Evolutionary conservation across 352 stramenopile species (phyloP).

Genomic region (Globisporangium cystogenes): DNA sequence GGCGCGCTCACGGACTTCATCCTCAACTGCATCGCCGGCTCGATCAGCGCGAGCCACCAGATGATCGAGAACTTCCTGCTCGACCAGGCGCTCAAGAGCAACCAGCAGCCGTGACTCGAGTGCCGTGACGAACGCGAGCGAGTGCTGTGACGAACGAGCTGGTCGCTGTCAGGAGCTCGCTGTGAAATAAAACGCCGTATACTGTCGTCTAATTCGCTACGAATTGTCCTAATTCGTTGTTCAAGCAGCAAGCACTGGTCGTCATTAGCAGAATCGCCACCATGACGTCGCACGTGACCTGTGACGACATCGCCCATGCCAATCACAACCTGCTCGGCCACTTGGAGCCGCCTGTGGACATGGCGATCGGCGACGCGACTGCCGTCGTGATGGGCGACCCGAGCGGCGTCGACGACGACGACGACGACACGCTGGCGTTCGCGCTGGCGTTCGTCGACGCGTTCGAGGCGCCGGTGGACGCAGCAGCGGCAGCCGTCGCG

Average conservation of each 20-base stretch:
- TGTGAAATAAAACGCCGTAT: neutral
- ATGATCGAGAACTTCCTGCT: constrained; percentile 72
- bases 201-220: neutral
- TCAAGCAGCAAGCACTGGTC: too few relatives aligned
- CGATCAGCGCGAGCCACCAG: constrained; percentile 60
- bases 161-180: neutral
- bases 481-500: neutral
- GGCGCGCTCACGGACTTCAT: constrained; percentile 65
- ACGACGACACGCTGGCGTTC: constrained; percentile 4
- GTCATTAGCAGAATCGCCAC: too few relatives aligned
- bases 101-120: too few relatives aligned
- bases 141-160: too few relatives aligned
- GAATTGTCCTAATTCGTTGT: too few relatives aligned
- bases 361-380: too few relatives aligned
- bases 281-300: too few relatives aligned
- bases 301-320: too few relatives aligned
- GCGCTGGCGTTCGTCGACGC: constrained; percentile 11
- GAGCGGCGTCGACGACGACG: neutral
- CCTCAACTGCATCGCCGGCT: constrained; percentile 48
- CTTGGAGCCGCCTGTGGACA: too few relatives aligned
- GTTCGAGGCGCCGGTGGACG: neutral
- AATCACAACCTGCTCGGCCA: too few relatives aligned
- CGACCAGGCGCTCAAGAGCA: constrained; percentile 20
- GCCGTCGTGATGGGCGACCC: too few relatives aligned
- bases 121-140: too few relatives aligned